phyloP scores from a whole-genome alignment of 441 rosid genomes.

The Bruguiera hainesii region DNA sequence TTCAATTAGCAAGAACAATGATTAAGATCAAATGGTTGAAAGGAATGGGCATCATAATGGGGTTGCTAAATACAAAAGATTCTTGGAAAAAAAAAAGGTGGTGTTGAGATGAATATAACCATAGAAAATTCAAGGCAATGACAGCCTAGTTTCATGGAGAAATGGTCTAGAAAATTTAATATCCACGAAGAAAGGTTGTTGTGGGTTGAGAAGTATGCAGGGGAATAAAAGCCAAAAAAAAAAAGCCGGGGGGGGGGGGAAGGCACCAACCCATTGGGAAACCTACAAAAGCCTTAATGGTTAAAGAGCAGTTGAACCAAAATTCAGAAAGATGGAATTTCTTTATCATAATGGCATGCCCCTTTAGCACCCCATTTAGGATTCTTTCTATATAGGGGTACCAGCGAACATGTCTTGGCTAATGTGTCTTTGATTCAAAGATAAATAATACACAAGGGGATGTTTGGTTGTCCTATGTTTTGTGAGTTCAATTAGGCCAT shows the following conservation, averaged over 20 bases:
- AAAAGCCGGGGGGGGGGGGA: neutral
- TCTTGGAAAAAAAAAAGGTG: conserved; percentile 23
- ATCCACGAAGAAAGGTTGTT: conserved; percentile 40
- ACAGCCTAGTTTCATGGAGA: conserved; percentile 42
- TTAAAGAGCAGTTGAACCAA: conserved; percentile 15
- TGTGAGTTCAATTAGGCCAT: conserved; percentile 19
- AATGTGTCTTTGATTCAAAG: conserved; percentile 34
- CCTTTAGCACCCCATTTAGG: conserved; percentile 28
- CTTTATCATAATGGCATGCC: conserved; percentile 31
- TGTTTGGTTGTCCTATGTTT: conserved; percentile 25
- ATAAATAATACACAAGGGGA: conserved; percentile 23
- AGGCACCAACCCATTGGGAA: conserved; percentile 33
- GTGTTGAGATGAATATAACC: conserved; percentile 43
- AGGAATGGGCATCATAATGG: conserved; percentile 32
- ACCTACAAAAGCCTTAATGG: conserved; percentile 27
- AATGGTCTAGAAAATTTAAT: conserved; percentile 28
- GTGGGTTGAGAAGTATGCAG: conserved; percentile 28
- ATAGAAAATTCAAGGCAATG: conserved; percentile 38
- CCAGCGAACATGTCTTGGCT: conserved; percentile 10
- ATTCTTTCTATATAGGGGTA: conserved; percentile 17
- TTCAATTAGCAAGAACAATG: conserved; percentile 29
- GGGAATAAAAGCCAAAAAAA: conserved; percentile 38
- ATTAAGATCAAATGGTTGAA: conserved; percentile 27
- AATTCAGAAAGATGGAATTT: conserved; percentile 24
- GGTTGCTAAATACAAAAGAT: conserved; percentile 31